Evolutionary conservation across 345 rosid genomes (phyloP).

Genomic region (Lagerstroemia speciosa): DNA sequence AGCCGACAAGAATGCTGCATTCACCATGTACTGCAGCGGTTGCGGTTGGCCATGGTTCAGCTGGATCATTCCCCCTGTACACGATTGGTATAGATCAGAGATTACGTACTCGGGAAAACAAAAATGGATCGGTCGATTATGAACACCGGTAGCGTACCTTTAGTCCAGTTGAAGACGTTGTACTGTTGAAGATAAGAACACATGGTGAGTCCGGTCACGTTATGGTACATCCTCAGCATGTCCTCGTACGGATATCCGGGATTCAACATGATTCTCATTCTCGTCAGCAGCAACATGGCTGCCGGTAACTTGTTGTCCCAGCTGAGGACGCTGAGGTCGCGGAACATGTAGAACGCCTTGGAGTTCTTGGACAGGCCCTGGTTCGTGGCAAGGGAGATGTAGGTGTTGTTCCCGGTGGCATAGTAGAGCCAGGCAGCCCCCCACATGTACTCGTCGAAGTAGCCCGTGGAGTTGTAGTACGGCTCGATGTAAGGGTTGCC

Average conservation of each 20-base stretch:
- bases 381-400: constrained; percentile 47
- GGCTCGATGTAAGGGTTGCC: constrained; percentile 36
- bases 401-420: constrained; percentile 67
- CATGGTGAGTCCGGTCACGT: constrained; percentile 54
- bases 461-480: constrained; percentile 65
- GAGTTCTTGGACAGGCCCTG: constrained; percentile 46
- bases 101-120: neutral
- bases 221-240: constrained; percentile 64
- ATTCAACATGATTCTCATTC: constrained; percentile 56
- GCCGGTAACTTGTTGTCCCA: constrained; percentile 94
- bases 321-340: constrained; percentile 34
- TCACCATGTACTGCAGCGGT: constrained; percentile 53
- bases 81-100: neutral
- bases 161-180: constrained; percentile 58
- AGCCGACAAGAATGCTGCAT: constrained; percentile 70
- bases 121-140: neutral
- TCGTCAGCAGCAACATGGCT: constrained; percentile 72
- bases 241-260: constrained; percentile 87
- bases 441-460: constrained; percentile 85
- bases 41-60: constrained; percentile 49
- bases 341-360: constrained; percentile 35
- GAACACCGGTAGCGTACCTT: constrained; percentile 29
- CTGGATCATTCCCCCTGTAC: constrained; percentile 60
- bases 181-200: constrained; percentile 65
- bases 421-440: constrained; percentile 74